Evolutionary conservation across 148 eudicot genomes (phyloP).

Genomic region (Polygonum aviculare): DNA sequence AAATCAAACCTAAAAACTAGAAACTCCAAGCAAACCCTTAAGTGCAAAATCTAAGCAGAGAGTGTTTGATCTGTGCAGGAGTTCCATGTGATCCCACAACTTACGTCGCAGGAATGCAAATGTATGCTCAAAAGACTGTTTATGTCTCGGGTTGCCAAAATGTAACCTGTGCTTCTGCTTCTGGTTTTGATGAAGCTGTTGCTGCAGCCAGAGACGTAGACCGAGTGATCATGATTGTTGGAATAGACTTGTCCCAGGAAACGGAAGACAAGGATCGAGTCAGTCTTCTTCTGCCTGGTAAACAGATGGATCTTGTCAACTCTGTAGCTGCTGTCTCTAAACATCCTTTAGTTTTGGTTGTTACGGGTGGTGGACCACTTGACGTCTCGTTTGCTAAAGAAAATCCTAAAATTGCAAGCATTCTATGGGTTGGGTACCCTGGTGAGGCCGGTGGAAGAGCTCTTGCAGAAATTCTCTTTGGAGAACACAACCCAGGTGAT

Average conservation of each 20-base stretch:
- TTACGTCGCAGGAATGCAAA: slow-evolving; percentile 48
- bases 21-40: not conserved
- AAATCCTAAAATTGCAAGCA: slow-evolving; percentile 58
- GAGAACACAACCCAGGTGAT: slow-evolving; percentile 88
- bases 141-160: slow-evolving; percentile 60
- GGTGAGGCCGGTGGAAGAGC: slow-evolving; percentile 90
- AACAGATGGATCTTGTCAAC: slow-evolving; percentile 69
- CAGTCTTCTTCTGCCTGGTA: slow-evolving; percentile 88
- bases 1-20: no score
- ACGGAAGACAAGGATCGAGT: slow-evolving; percentile 80
- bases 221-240: slow-evolving; percentile 69
- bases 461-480: slow-evolving; percentile 71
- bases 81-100: slow-evolving; percentile 55
- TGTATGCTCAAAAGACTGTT: slow-evolving; percentile 34
- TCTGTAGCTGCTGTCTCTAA: slow-evolving; percentile 49
- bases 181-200: slow-evolving; percentile 52
- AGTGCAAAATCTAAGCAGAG: not conserved
- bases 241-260: slow-evolving; percentile 90
- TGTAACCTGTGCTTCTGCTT: slow-evolving; percentile 54
- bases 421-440: slow-evolving; percentile 95
- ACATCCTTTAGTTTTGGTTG: slow-evolving; percentile 62
- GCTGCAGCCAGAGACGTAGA: slow-evolving; percentile 57
- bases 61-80: slow-evolving; percentile 33
- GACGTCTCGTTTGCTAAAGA: slow-evolving; percentile 70
- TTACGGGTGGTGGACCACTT: slow-evolving; percentile 93